Percentiles rank a stretch among this genome's conserved stretches.
Evolutionary conservation across 768 basidiomycete species (phyloP).

Genomic region (Kwoniella sp.): DNA sequence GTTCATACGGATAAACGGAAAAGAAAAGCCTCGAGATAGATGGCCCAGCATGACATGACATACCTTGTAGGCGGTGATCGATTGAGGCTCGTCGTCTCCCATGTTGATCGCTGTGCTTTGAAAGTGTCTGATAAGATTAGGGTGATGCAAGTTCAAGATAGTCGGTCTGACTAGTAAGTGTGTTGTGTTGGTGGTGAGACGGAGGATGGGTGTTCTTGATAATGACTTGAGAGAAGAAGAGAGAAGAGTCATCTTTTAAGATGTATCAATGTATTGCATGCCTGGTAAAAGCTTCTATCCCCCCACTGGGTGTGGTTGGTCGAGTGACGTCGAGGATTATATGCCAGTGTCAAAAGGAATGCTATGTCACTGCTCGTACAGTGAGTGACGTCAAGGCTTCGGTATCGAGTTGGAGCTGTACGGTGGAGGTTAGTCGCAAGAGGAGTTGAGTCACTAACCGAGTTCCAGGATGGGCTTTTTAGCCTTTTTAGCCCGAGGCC

Average conservation of each 20-base stretch:
- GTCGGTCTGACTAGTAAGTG: conserved; percentile 4
- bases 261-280: too few relatives aligned
- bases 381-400: conserved; percentile 1
- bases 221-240: conserved; percentile 9
- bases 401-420: not conserved
- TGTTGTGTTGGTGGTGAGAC: not conserved
- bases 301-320: not conserved
- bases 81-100: conserved; percentile 42
- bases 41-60: not conserved
- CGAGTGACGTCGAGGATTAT: not conserved
- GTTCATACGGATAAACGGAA: not conserved
- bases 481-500: not conserved
- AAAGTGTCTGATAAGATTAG: conserved; percentile 15
- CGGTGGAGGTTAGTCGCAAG: conserved; percentile 3
- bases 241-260: conserved; percentile 13
- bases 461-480: not conserved
- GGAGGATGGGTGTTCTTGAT: conserved; percentile 3
- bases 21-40: too few relatives aligned
- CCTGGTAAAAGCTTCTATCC: too few relatives aligned
- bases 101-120: conserved; percentile 28
- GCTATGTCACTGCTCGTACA: not conserved
- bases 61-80: conserved; percentile 51
- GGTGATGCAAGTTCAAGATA: not conserved
- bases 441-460: too few relatives aligned
- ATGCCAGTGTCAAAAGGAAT: not conserved